A percentile compares a stretch with the other conserved stretches of the same genome.
Evolutionary conservation across 371 early-diverging fungal species (phyloP).

Genomic region (Dichotomocladium elegans): DNA sequence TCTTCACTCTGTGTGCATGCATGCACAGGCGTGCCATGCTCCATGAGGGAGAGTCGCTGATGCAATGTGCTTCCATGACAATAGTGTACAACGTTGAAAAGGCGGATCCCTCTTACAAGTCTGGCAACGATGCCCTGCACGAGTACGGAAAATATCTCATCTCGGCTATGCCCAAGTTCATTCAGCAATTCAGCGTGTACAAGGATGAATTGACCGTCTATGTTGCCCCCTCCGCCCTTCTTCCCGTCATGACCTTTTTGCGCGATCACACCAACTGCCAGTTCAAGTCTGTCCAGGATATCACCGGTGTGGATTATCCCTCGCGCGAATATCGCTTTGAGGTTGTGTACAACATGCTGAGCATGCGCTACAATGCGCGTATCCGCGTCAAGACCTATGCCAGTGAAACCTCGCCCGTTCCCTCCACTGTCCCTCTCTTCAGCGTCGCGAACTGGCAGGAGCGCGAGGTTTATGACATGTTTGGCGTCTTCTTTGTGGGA

Average conservation of each 20-base stretch:
- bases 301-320: conserved; percentile 91
- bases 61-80: neutral
- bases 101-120: conserved; percentile 47
- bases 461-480: conserved; percentile 98
- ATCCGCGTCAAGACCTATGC: conserved; percentile 97
- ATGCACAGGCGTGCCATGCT: too few species aligned
- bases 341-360: conserved; percentile 91
- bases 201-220: conserved; percentile 96
- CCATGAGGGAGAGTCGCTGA: neutral
- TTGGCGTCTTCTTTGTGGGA: conserved; percentile 91
- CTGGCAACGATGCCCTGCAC: conserved; percentile 60
- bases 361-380: conserved; percentile 87
- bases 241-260: conserved; percentile 82
- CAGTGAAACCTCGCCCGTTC: conserved; percentile 88
- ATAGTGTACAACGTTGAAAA: neutral
- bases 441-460: conserved; percentile 96
- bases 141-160: conserved; percentile 90
- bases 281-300: conserved; percentile 89
- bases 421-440: conserved; percentile 73
- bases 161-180: conserved; percentile 86
- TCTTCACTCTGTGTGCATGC: too few species aligned
- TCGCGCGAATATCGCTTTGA: conserved; percentile 91
- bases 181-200: conserved; percentile 96
- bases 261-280: conserved; percentile 92
- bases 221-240: conserved; percentile 79